Conservation (phyloP, 352 stramenopile species). For the Phytophthora nicotianae region DNA sequence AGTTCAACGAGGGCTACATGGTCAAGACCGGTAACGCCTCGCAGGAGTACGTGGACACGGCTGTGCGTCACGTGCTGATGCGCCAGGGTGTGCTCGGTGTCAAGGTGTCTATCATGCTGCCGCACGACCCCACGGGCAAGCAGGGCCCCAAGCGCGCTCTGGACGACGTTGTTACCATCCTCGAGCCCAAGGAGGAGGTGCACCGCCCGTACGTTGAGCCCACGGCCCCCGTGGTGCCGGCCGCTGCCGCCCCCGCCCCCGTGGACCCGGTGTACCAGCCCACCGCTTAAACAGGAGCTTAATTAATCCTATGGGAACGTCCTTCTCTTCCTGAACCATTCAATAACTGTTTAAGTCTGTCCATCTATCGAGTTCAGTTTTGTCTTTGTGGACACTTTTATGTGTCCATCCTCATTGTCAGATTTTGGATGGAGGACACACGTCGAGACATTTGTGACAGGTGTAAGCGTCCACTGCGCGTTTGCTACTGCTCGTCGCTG, state of each 20-base stretch:
- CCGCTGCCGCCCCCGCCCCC: constrained; percentile 36
- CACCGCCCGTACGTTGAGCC: constrained; percentile 86
- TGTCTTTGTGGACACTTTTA: not conserved
- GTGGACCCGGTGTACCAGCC: constrained; percentile 56
- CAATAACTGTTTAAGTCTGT: constrained; percentile 8
- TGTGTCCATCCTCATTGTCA: not conserved
- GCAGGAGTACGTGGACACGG: constrained; percentile 98
- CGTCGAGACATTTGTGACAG: constrained; percentile 45
- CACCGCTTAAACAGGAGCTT: constrained; percentile 49
- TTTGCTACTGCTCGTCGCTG: constrained; percentile 67
- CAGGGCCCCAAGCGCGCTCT: constrained; percentile 97
- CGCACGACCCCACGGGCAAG: constrained; percentile 97
- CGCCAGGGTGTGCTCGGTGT: constrained; percentile 99
- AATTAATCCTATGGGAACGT: constrained; percentile 40
- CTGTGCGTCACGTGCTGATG: constrained; percentile 99
- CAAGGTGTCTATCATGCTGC: constrained; percentile 99
- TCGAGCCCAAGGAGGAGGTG: constrained; percentile 98
- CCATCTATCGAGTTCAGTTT: not conserved
- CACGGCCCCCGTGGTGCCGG: constrained; percentile 51
- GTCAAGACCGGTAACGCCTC: constrained; percentile 99
- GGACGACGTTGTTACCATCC: constrained; percentile 99
- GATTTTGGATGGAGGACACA: constrained; percentile 21
- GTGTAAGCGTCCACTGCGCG: constrained; percentile 47
- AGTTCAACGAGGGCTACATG: constrained; percentile 99
- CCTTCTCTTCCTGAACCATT: constrained; percentile 43